These are phyloP conservation scores for Exsudoporus floridanus DNA, from an alignment of 1,284 basidiomycete genomes.

Conservation along the genomic window DNA sequence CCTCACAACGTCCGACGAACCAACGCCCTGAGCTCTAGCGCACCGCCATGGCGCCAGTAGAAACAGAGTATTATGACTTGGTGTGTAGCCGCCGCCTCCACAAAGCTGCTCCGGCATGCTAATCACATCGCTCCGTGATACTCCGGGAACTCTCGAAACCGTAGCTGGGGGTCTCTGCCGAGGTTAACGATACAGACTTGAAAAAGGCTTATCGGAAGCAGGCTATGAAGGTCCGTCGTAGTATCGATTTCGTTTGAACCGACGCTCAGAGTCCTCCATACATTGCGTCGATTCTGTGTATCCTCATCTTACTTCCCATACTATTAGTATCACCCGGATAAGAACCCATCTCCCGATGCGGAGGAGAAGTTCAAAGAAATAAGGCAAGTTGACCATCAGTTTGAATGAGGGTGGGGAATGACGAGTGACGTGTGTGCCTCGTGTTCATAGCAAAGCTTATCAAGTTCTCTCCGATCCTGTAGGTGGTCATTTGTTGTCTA, in stretches of 20 bases:
- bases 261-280: neutral
- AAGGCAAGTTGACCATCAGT: conserved; percentile 50
- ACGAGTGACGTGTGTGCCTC: conserved; percentile 21
- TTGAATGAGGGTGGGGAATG: conserved; percentile 22
- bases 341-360: conserved; percentile 85
- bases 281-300: neutral
- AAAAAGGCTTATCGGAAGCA: conserved; percentile 97
- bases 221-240: conserved; percentile 79
- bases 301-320: neutral
- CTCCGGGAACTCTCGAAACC: neutral
- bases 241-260: neutral
- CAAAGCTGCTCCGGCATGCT: neutral
- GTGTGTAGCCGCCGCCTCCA: conserved; percentile 36
- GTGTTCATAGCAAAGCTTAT: conserved; percentile 75
- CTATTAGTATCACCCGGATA: conserved; percentile 88
- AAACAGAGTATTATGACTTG: conserved; percentile 68
- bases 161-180: conserved; percentile 49
- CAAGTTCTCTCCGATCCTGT: conserved; percentile 85
- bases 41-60: conserved; percentile 53
- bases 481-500: conserved; percentile 33
- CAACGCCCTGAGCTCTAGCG: neutral
- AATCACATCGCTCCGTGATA: neutral
- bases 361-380: conserved; percentile 95
- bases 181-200: conserved; percentile 69
- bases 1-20: conserved; percentile 1